phyloP scores from a whole-genome alignment of 2,329 filamentous ascomycete species.

The Fusarium luffae region DNA sequence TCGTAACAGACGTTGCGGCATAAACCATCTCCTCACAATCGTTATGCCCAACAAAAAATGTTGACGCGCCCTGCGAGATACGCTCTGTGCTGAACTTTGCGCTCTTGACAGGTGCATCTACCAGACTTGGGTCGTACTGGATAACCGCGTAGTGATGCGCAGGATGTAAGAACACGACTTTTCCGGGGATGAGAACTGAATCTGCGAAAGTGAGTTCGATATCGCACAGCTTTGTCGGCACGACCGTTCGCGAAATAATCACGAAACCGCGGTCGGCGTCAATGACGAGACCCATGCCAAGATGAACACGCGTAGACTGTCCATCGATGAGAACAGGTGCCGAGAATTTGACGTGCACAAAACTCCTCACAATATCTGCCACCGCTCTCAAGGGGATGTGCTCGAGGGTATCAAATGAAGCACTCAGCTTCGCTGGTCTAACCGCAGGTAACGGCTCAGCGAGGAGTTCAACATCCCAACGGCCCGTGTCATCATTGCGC shows the following conservation, averaged over 20 bases:
- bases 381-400: slow-evolving; percentile 88
- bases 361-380: slow-evolving; percentile 90
- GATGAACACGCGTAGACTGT: slow-evolving; percentile 72
- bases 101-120: slow-evolving; percentile 90
- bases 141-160: slow-evolving; percentile 96
- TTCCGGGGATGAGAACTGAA: slow-evolving; percentile 91
- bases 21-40: slow-evolving; percentile 93
- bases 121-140: slow-evolving; percentile 90
- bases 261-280: slow-evolving; percentile 96
- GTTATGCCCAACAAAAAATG: slow-evolving; percentile 97
- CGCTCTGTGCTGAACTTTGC: slow-evolving; percentile 82
- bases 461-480: slow-evolving; percentile 94
- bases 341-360: slow-evolving; percentile 89
- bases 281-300: slow-evolving; percentile 93
- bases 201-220: slow-evolving; percentile 98
- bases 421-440: slow-evolving; percentile 77
- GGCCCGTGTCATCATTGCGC: slow-evolving; percentile 86
- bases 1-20: slow-evolving; percentile 92
- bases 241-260: slow-evolving; percentile 89
- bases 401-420: slow-evolving; percentile 90
- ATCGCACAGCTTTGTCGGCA: slow-evolving; percentile 96
- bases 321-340: slow-evolving; percentile 95
- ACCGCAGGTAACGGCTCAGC: slow-evolving; percentile 81
- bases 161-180: slow-evolving; percentile 94
- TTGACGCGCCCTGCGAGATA: slow-evolving; percentile 92